These are phyloP conservation scores for Akanthomyces uredinophilus DNA, from an alignment of 2,329 filamentous ascomycete species.

Conservation along the genomic window DNA sequence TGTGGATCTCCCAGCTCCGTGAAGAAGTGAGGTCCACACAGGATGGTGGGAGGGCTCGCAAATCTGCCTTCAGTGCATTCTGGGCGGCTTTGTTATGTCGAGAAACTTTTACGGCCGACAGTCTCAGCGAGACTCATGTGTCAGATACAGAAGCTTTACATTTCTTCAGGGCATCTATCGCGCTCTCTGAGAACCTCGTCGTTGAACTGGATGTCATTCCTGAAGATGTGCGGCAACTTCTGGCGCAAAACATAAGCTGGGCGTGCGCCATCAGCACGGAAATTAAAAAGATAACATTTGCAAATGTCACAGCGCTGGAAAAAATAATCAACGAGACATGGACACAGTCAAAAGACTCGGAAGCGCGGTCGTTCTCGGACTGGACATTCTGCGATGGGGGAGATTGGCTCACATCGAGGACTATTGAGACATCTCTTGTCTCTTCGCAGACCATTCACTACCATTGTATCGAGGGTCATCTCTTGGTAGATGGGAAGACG, in stretches of 20 bases:
- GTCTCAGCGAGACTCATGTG: background rate
- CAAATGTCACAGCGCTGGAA: background rate
- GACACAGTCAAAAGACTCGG: background rate
- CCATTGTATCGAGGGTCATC: slow-evolving; percentile 27
- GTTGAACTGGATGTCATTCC: slow-evolving; percentile 17
- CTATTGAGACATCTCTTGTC: background rate
- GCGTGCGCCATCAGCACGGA: slow-evolving; percentile 9
- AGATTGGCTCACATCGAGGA: background rate
- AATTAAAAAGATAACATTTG: background rate
- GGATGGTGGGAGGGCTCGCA: slow-evolving; percentile 33
- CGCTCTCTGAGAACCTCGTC: slow-evolving; percentile 24
- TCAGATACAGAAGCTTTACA: slow-evolving; percentile 10
- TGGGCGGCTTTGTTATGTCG: slow-evolving; percentile 53
- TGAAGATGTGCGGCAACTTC: slow-evolving; percentile 9
- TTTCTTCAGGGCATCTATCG: slow-evolving; percentile 24
- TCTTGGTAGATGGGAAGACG: slow-evolving; percentile 33
- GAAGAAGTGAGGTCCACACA: slow-evolving; percentile 35
- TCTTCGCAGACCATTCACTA: slow-evolving; percentile 26
- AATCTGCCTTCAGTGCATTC: slow-evolving; percentile 37
- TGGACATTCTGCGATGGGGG: background rate
- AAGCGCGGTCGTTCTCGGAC: background rate
- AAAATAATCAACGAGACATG: slow-evolving; percentile 1
- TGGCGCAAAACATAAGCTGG: slow-evolving; percentile 20
- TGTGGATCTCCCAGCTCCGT: slow-evolving; percentile 47
- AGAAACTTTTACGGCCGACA: slow-evolving; percentile 26